A percentile compares a stretch with the other conserved stretches of the same genome.
Evolutionary conservation across 202 grass and related monocot genomes (phyloP).

Genomic region (Setaria italica): DNA sequence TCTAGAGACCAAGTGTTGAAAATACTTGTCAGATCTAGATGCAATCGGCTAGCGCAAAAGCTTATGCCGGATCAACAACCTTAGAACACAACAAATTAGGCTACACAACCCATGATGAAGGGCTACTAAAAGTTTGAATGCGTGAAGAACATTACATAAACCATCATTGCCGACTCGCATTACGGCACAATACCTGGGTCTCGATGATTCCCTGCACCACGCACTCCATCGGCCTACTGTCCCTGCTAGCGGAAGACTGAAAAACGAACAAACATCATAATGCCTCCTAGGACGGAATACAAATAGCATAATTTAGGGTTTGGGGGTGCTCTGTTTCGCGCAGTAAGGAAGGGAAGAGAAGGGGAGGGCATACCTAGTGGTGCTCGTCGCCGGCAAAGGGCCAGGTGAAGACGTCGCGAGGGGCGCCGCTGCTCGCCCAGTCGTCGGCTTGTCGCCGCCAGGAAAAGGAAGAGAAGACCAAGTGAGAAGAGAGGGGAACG

Average conservation of each 20-base stretch:
- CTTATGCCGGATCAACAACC: not conserved
- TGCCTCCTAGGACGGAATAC: not conserved
- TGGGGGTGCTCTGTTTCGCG: not conserved
- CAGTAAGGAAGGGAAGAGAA: not conserved
- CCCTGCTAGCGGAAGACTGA: no score
- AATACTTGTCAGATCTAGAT: slow-evolving; percentile 15
- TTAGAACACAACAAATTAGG: not conserved
- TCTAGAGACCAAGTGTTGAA: not conserved
- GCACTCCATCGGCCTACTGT: slow-evolving; percentile 64
- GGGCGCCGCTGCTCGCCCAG: no score
- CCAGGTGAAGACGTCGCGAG: no score
- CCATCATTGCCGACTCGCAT: no score
- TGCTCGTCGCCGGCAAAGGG: not conserved
- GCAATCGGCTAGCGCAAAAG: not conserved
- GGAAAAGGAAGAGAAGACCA: no score
- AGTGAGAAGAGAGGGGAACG: no score
- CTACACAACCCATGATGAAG: not conserved
- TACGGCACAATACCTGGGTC: slow-evolving; percentile 57
- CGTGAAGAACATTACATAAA: not conserved
- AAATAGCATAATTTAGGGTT: not conserved
- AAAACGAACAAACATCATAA: not conserved
- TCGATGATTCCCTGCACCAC: slow-evolving; percentile 93
- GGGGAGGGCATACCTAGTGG: not conserved
- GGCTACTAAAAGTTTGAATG: not conserved
- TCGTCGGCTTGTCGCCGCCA: no score